Evolutionary conservation across 2,329 filamentous ascomycete species (phyloP), one percentile per base, ranked within the genome.

Genomic region (Aspergillus sclerotialis): DNA sequence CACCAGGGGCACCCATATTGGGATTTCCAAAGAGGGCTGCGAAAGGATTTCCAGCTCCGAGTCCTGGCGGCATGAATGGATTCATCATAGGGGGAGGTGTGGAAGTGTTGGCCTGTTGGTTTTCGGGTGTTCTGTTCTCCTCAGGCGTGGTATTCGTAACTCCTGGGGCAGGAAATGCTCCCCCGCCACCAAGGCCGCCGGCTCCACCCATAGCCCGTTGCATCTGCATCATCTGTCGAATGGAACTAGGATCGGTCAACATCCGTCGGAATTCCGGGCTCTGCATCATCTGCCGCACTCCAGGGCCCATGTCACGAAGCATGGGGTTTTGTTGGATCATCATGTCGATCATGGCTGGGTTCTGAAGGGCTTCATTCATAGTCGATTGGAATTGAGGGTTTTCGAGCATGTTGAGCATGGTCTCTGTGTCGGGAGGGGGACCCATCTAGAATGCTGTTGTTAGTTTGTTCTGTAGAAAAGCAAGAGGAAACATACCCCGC

Each of bases 281-380:
- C 40, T 87, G 81, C 51, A 98, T 77, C 63, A 95, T 82, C 55
- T 93, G 79, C 48, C 88, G 78, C 14, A 85, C 84, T 40, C 82
- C 76, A 26, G 84, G 84, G 14, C 72, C 69, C 60, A 84, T 76
- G 40, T 78, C 74, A 50, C 81, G 76, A 12, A 88, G 69, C 73
- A 87, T 82, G 2, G 92, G 92, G 56, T 94, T 94, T 54, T 83
- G 78, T 50, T 92, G 79, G 50, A 98, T 88, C 75, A 96, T 85
- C 76, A 93, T 86, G 55, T 96, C 87, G 56, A 96, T 76, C 50
- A 98, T 84, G 12, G 81, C 77, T n/a, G 92, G 90, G 63, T 96
- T 96, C 61, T 89, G 85, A 60, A 98, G 82, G 23, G 89, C 87
- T 64, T 95, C 90, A 61, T 92, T 94, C 77, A 98, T 84, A 36